A percentile compares a stretch with the other conserved stretches of the same genome.
Evolutionary conservation across 148 eudicot genomes (phyloP).

Genomic region (Tetragonia tetragonoides): DNA sequence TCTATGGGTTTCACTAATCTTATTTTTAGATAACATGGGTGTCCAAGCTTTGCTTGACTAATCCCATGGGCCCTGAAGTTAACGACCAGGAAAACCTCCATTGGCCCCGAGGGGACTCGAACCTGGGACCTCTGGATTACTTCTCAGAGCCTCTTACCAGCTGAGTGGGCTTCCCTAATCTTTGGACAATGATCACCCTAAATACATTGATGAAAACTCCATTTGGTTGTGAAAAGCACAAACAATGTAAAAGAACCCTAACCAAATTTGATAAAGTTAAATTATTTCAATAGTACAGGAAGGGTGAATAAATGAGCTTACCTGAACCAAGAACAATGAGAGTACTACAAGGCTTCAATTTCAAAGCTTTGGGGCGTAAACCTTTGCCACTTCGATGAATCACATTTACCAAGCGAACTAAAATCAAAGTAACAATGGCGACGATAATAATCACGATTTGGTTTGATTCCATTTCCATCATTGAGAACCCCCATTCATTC

Average conservation of each 20-base stretch:
- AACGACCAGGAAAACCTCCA: too few species aligned
- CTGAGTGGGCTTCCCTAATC: too few species aligned
- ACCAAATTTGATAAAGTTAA: too few species aligned
- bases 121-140: too few species aligned
- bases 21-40: too few species aligned
- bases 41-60: too few species aligned
- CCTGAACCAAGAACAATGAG: slow-evolving; percentile 94
- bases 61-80: too few species aligned
- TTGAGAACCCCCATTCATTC: background rate
- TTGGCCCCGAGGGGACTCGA: too few species aligned
- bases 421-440: slow-evolving; percentile 9
- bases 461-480: background rate
- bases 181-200: background rate
- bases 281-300: background rate
- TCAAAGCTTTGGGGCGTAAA: slow-evolving; percentile 20
- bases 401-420: slow-evolving; percentile 48
- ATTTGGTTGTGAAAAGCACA: too few species aligned
- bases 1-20: too few species aligned
- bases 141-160: too few species aligned
- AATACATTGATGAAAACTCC: background rate
- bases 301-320: slow-evolving; percentile 18
- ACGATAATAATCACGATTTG: background rate
- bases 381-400: slow-evolving; percentile 52
- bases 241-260: too few species aligned
- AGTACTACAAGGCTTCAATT: slow-evolving; percentile 46